Conservation (phyloP, 139 green algal genomes). For the Raphidocelis subcapitata region DNA sequence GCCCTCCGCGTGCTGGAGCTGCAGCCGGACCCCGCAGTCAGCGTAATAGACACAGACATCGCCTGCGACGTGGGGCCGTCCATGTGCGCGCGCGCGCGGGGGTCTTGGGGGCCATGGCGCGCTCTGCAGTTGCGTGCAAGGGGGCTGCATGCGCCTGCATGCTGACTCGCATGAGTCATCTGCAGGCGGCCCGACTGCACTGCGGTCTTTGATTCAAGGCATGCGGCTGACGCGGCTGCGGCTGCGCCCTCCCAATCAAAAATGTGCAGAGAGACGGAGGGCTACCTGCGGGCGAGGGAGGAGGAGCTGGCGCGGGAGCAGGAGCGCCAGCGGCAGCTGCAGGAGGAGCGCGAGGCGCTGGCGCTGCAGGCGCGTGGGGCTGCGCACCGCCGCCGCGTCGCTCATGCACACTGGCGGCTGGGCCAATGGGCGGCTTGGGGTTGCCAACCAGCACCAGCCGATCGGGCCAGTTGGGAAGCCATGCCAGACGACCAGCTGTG, state of each 20-base stretch:
- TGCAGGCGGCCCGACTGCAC: not conserved
- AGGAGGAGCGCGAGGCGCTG: constrained; percentile 2
- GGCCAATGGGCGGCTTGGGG: not conserved
- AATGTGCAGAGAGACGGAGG: constrained; percentile 30
- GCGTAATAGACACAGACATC: constrained; percentile 75
- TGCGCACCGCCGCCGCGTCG: not conserved
- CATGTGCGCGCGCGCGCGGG: constrained; percentile 73
- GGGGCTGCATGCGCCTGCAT: too few relatives aligned
- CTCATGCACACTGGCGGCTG: not conserved
- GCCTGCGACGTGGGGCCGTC: constrained; percentile 78
- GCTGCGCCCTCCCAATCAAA: too few relatives aligned
- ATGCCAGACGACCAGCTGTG: constrained; percentile 12
- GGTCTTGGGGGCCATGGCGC: constrained; percentile 8
- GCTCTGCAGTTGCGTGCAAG: not conserved
- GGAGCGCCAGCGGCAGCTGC: constrained; percentile 21
- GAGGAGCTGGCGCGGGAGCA: constrained; percentile 41
- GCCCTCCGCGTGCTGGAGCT: constrained; percentile 64
- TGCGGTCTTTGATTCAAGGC: not conserved
- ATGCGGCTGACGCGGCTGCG: not conserved
- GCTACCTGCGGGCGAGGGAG: constrained; percentile 26
- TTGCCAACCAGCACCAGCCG: not conserved
- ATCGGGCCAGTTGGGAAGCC: not conserved
- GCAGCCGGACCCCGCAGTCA: constrained; percentile 47
- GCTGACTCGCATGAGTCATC: not conserved
- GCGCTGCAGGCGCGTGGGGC: constrained; percentile 14